phyloP scores from a whole-genome alignment of 2,329 filamentous ascomycete genomes.

The Tolypocladium cylindrosporum region DNA sequence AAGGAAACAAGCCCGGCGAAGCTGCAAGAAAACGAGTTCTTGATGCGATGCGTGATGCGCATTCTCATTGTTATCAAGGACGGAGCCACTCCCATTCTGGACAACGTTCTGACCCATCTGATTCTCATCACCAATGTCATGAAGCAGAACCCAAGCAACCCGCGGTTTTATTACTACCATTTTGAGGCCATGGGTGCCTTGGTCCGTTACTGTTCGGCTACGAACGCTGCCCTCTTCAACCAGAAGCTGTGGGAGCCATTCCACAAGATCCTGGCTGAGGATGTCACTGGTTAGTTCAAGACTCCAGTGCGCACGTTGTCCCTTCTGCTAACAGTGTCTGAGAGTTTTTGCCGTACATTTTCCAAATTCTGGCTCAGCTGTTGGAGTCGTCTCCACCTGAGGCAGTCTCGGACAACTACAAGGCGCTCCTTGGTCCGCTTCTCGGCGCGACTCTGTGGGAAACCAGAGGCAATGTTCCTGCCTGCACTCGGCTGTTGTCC shows the following conservation, averaged over 20 bases:
- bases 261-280: conserved; percentile 66
- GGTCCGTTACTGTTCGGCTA: conserved; percentile 56
- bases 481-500: conserved; percentile 72
- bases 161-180: conserved; percentile 96
- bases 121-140: conserved; percentile 87
- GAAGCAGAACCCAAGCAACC: conserved; percentile 91
- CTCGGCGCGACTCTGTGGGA: conserved; percentile 83
- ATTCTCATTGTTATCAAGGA: conserved; percentile 92
- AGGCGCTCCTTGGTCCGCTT: conserved; percentile 66
- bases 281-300: conserved; percentile 57
- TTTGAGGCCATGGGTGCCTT: conserved; percentile 91
- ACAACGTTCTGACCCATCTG: conserved; percentile 73
- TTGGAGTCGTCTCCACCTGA: conserved; percentile 75
- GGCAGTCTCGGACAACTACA: conserved; percentile 73
- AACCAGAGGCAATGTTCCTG: conserved; percentile 83
- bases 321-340: conserved; percentile 9
- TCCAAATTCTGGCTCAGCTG: conserved; percentile 87
- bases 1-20: conserved; percentile 78
- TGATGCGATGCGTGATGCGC: conserved; percentile 98
- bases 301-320: not conserved
- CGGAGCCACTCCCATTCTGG: conserved; percentile 61
- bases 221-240: conserved; percentile 65
- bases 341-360: conserved; percentile 95
- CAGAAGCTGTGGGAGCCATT: conserved; percentile 76
- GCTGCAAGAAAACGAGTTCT: conserved; percentile 95